Base-by-base conservation (phyloP, 257 asterid genomes). In the Verbena officinalis region DNA sequence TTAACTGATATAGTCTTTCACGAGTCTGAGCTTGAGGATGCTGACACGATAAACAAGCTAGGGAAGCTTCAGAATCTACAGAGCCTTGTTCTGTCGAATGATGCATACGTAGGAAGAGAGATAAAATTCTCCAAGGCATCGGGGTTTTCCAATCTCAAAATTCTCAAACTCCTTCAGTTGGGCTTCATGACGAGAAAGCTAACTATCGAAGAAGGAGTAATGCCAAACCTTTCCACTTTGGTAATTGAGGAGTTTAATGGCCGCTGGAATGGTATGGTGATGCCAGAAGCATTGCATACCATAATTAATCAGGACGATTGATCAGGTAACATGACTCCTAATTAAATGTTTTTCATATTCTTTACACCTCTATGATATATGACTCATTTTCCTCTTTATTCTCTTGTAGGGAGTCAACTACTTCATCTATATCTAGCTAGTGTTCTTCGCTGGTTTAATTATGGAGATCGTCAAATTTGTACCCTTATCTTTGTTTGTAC, bases 151-250 rank as follows among this genome's bases (percentile, higher is more conserved):
- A 22, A 64, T 17, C 83, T 80, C 8, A 55, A 44, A 14, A 38
- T 33, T n/a, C 42, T 80, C 9, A 64, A 75, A 51, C 64, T 77
- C 48, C 21, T 9, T 3, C 45, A 39, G 4, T 64, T 80, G 64
- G 30, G n/a, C 51, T 19, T 4, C 13, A 27, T 2, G 33, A 27
- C 77, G 36, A 38, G 64, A 58, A n/a, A 12, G 3, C 36, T 76
- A 69, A 34, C 1, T 23, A 62, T 64, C 14, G 75, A 68, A 4
- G 0, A 2, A 1, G 33, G 3, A 21, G 73, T 75, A 30, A 43
- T 80, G 83, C 78, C 77, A 0, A 5, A 13, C 36, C 78, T 80
- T 16, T 68, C 39, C 4, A 40, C 21, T 65, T 54, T 74, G 31
- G 13, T 10, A 30, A 55, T 76, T 12, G 50, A 64, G 2, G 20